These are phyloP conservation scores for Butyriboletus appendiculatus DNA, from an alignment of 1,284 basidiomycete genomes.

Conservation along the genomic window DNA sequence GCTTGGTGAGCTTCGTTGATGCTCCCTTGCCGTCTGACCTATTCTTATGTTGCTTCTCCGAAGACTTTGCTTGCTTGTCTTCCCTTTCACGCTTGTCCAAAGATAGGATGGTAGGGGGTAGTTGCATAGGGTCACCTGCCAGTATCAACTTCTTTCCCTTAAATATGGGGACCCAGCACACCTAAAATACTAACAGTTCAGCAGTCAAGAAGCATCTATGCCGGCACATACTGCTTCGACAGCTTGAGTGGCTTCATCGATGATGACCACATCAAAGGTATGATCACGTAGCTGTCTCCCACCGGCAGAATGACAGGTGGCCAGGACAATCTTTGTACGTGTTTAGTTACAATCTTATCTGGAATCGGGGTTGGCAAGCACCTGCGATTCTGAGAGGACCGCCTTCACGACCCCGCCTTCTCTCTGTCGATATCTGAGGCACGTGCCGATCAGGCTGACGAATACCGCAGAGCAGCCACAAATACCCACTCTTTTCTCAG, in stretches of 20 bases:
- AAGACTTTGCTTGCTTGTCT: constrained; percentile 3
- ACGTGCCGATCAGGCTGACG: background rate
- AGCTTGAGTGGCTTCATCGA: constrained; percentile 97
- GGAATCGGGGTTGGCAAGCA: constrained; percentile 43
- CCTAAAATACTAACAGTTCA: constrained; percentile 44
- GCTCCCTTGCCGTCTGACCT: background rate
- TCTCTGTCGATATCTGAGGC: constrained; percentile 76
- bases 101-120: constrained; percentile 91
- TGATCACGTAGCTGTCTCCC: constrained; percentile 75
- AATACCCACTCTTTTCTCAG: constrained; percentile 82
- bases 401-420: constrained; percentile 82
- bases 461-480: background rate
- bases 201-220: constrained; percentile 11
- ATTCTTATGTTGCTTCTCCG: constrained; percentile 12
- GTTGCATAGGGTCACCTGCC: constrained; percentile 88
- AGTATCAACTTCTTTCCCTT: constrained; percentile 88
- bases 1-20: background rate
- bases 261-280: constrained; percentile 88
- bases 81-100: constrained; percentile 42
- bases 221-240: constrained; percentile 76
- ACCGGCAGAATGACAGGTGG: constrained; percentile 92
- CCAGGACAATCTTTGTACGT: constrained; percentile 74
- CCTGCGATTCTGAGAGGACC: constrained; percentile 79
- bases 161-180: constrained; percentile 95
- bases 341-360: constrained; percentile 38